phyloP scores from a whole-genome alignment of 2,329 filamentous ascomycete species.

The Tolypocladium ovalisporum region DNA sequence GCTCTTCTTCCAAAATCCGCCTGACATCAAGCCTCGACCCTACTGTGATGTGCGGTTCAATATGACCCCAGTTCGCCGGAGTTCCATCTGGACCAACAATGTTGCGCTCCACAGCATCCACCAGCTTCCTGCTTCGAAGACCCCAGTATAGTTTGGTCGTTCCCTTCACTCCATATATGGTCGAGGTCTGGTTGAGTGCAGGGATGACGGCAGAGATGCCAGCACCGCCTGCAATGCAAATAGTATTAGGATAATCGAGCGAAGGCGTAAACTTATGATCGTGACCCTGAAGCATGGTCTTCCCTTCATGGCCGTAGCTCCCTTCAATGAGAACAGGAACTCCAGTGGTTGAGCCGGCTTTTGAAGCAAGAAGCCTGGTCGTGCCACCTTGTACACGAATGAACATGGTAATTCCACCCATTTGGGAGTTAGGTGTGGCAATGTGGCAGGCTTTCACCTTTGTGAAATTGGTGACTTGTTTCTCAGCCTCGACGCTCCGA shows the following conservation, averaged over 20 bases:
- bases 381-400: slow-evolving; percentile 13
- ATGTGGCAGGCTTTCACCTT: neutral
- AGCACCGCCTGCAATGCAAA: neutral
- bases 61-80: slow-evolving; percentile 12
- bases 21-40: slow-evolving; percentile 16
- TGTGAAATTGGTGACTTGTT: neutral
- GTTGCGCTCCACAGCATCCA: slow-evolving; percentile 14
- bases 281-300: slow-evolving; percentile 8
- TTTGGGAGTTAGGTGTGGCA: neutral
- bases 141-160: slow-evolving; percentile 19
- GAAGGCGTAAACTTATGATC: slow-evolving; percentile 9
- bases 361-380: slow-evolving; percentile 10
- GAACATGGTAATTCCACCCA: slow-evolving; percentile 16
- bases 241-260: neutral
- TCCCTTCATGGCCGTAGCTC: slow-evolving; percentile 16
- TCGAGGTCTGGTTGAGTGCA: neutral
- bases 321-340: slow-evolving; percentile 17
- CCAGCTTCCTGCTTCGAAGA: slow-evolving; percentile 11
- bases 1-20: slow-evolving; percentile 13
- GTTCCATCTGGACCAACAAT: slow-evolving; percentile 5
- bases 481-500: neutral
- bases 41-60: slow-evolving; percentile 17
- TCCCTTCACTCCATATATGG: slow-evolving; percentile 8
- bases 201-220: neutral
- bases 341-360: slow-evolving; percentile 5